Evolutionary conservation across 352 stramenopile species (phyloP).

Genomic region (Pythium sukuiense): DNA sequence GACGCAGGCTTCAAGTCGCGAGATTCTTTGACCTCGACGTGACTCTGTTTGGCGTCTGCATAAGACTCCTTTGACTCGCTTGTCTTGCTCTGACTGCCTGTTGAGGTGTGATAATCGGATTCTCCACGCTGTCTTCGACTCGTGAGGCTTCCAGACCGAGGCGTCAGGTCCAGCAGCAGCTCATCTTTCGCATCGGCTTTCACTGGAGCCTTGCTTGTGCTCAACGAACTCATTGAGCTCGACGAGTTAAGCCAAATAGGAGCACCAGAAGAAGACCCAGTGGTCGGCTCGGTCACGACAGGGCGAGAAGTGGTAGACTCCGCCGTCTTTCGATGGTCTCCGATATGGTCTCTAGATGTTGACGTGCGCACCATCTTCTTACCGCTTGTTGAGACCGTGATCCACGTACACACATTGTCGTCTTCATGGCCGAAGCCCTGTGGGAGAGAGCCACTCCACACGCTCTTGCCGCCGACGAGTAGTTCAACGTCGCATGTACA

Average conservation of each 20-base stretch:
- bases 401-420: slow-evolving; percentile 68
- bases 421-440: slow-evolving; percentile 71
- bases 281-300: background rate
- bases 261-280: background rate
- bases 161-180: background rate
- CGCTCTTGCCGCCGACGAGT: slow-evolving; percentile 50
- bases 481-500: slow-evolving; percentile 72
- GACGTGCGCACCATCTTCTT: slow-evolving; percentile 20
- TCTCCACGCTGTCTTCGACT: slow-evolving; percentile 21
- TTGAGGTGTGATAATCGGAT: background rate
- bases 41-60: background rate
- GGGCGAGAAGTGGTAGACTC: background rate
- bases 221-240: background rate
- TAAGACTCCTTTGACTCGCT: background rate
- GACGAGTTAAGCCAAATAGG: slow-evolving; percentile 28
- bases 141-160: slow-evolving; percentile 8
- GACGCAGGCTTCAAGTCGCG: background rate
- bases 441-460: slow-evolving; percentile 76
- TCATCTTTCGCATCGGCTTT: slow-evolving; percentile 24
- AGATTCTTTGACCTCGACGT: background rate
- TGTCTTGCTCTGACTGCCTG: background rate
- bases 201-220: background rate
- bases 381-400: slow-evolving; percentile 40
- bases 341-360: background rate
- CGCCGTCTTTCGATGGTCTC: background rate